phyloP scores from a whole-genome alignment of 176 grass and related monocot species.

The sorghum (Sorghum bicolor) region DNA sequence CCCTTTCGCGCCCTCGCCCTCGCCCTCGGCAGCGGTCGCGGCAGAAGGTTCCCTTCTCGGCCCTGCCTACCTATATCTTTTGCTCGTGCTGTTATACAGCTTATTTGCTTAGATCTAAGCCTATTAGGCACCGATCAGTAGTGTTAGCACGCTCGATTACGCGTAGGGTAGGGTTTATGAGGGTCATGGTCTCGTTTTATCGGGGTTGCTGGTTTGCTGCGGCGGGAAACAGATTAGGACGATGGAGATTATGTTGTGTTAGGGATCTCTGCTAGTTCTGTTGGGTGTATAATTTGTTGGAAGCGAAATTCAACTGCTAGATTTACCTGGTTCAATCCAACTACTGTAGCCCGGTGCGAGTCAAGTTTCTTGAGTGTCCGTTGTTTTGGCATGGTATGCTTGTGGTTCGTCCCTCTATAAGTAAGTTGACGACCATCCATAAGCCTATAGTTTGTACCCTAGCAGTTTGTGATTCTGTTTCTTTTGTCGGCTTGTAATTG shows the following conservation, averaged over 20 bases:
- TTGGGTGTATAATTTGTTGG: not conserved
- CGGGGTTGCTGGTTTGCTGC: not conserved
- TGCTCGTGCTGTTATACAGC: not conserved
- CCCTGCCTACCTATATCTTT: not conserved
- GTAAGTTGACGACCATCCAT: not conserved
- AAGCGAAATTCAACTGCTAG: not conserved
- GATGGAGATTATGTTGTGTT: not conserved
- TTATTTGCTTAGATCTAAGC: conserved; percentile 19
- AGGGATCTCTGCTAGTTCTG: not conserved
- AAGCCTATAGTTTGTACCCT: not conserved
- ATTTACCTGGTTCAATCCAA: not conserved
- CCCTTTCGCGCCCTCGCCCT: not conserved
- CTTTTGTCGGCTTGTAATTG: not conserved
- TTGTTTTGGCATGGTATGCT: not conserved
- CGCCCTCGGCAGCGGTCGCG: not conserved
- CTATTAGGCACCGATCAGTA: not conserved
- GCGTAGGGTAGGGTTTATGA: not conserved
- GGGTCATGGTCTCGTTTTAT: not conserved
- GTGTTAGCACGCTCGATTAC: not conserved
- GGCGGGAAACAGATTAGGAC: not conserved
- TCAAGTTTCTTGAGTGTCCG: not conserved
- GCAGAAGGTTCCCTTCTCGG: conserved; percentile 26
- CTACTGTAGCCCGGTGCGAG: not conserved
- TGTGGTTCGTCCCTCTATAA: not conserved
- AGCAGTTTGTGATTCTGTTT: not conserved